A percentile compares a stretch with the other conserved stretches of the same genome.
These are phyloP conservation scores for Irpex sp. DNA, from an alignment of 1,284 basidiomycete genomes.

Conservation along the genomic window DNA sequence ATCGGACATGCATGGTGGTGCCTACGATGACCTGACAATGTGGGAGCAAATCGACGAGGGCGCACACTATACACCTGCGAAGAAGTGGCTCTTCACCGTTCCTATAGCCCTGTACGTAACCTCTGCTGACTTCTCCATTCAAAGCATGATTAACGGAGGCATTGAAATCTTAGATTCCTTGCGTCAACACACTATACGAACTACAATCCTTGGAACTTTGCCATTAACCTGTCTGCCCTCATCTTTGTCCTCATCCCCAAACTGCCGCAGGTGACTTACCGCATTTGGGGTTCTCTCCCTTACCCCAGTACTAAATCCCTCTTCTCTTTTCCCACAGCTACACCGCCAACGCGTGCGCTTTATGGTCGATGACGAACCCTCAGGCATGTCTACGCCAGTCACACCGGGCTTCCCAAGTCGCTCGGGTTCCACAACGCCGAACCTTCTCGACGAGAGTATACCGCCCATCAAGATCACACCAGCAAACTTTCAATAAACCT, in stretches of 20 bases:
- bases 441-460: slow-evolving; percentile 18
- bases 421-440: slow-evolving; percentile 27
- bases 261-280: slow-evolving; percentile 72
- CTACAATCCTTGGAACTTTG: slow-evolving; percentile 91
- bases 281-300: not conserved
- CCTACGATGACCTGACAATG: slow-evolving; percentile 94
- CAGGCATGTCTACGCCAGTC: slow-evolving; percentile 62
- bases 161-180: slow-evolving; percentile 66
- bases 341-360: slow-evolving; percentile 79
- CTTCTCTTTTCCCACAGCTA: slow-evolving; percentile 40
- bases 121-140: not conserved
- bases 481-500: slow-evolving; percentile 29
- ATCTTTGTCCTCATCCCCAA: slow-evolving; percentile 91
- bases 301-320: slow-evolving; percentile 7
- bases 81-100: slow-evolving; percentile 94
- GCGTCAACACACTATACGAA: slow-evolving; percentile 98
- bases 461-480: slow-evolving; percentile 32
- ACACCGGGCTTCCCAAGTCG: slow-evolving; percentile 45
- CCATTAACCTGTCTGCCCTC: slow-evolving; percentile 86
- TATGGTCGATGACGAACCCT: slow-evolving; percentile 50
- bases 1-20: slow-evolving; percentile 82
- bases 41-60: slow-evolving; percentile 99
- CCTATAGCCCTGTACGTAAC: slow-evolving; percentile 86
- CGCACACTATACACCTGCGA: slow-evolving; percentile 96
- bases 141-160: not conserved